These are phyloP conservation scores for Kwoniella pini DNA, from an alignment of 768 basidiomycete genomes.

Conservation along the genomic window DNA sequence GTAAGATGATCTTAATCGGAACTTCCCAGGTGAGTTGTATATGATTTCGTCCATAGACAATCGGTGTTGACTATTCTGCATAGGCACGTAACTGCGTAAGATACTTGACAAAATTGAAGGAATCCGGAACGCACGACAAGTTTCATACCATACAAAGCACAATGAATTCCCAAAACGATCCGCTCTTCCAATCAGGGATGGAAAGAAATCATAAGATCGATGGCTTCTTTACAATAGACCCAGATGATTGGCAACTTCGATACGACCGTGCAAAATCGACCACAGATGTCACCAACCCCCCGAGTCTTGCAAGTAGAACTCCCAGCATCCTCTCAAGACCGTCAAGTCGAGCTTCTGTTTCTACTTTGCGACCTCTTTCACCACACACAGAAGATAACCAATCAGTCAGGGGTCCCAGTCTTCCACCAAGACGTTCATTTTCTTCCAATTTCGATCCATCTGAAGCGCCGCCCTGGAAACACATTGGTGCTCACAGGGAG, in stretches of 20 bases:
- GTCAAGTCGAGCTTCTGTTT: neutral
- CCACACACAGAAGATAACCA: too few species aligned
- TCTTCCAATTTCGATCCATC: too few species aligned
- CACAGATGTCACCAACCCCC: neutral
- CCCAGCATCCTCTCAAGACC: neutral
- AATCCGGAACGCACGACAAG: neutral
- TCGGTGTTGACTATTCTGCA: neutral
- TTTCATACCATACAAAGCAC: conserved; percentile 15
- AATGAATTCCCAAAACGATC: conserved; percentile 9
- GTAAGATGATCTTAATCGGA: conserved; percentile 20
- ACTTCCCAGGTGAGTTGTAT: neutral
- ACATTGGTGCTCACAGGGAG: too few species aligned
- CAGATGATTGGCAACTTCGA: neutral
- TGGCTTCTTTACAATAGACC: neutral
- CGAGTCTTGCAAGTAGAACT: neutral
- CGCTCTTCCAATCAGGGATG: conserved; percentile 19
- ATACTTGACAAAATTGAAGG: neutral
- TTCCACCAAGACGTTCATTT: too few species aligned
- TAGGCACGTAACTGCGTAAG: neutral
- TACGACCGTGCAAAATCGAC: too few species aligned
- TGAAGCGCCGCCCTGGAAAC: too few species aligned
- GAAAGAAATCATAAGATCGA: conserved; percentile 15
- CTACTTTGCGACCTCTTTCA: neutral
- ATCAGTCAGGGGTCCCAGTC: too few species aligned
- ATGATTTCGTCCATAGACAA: neutral